phyloP scores from a whole-genome alignment of 768 basidiomycete genomes.

The Imleria badia region DNA sequence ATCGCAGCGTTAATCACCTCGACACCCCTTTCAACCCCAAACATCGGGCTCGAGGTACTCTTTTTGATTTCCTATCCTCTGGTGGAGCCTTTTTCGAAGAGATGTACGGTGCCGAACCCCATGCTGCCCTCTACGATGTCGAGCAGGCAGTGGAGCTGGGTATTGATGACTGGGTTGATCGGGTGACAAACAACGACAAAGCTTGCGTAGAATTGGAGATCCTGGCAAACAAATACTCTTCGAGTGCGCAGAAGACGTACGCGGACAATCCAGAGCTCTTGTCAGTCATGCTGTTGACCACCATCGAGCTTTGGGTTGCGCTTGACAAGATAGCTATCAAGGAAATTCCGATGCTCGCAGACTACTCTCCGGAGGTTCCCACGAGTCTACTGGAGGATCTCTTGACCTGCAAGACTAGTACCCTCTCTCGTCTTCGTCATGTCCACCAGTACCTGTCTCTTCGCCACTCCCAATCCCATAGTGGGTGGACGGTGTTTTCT shows the following conservation, averaged over 20 bases:
- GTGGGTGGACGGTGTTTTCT: conserved; percentile 36
- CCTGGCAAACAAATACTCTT: conserved; percentile 29
- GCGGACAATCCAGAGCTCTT: conserved; percentile 36
- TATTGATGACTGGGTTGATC: conserved; percentile 37
- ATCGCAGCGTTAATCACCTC: not conserved
- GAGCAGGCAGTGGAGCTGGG: conserved; percentile 32
- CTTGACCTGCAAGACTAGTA: conserved; percentile 27
- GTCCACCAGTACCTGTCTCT: conserved; percentile 33
- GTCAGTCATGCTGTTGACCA: conserved; percentile 44
- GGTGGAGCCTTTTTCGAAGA: conserved; percentile 10
- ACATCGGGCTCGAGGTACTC: conserved; percentile 9
- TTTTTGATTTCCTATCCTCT: conserved; percentile 20
- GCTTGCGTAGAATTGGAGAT: conserved; percentile 22
- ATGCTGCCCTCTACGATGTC: conserved; percentile 35
- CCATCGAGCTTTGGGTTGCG: conserved; percentile 38
- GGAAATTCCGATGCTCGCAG: conserved; percentile 25
- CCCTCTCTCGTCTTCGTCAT: conserved; percentile 27
- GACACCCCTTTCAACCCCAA: not conserved
- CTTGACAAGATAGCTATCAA: conserved; percentile 28
- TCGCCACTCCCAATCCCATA: conserved; percentile 25
- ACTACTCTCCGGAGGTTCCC: conserved; percentile 37
- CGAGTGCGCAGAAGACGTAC: conserved; percentile 28
- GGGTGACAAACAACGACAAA: conserved; percentile 1
- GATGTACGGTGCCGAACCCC: conserved; percentile 12
- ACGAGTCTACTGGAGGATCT: conserved; percentile 24